A percentile compares a stretch with the other conserved stretches of the same genome.
Conservation (phyloP, 2,329 filamentous ascomycete genomes). For the Fusarium kyushuense region DNA sequence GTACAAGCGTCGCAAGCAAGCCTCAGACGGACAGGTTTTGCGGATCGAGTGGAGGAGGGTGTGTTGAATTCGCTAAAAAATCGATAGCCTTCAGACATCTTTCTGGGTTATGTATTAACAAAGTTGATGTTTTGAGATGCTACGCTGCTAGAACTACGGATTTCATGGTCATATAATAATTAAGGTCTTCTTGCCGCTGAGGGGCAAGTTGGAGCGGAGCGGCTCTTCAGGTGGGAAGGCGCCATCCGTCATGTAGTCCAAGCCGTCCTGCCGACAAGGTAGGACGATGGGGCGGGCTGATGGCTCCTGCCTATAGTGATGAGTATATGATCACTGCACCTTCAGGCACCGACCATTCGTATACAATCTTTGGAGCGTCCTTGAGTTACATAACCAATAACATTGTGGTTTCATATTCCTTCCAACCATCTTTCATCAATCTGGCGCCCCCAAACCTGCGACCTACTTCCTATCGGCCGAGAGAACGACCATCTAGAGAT, state of each 20-base stretch:
- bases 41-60: conserved; percentile 2
- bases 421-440: too few relatives aligned
- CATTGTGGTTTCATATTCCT: too few relatives aligned
- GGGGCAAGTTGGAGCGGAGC: conserved; percentile 5
- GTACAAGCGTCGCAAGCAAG: conserved; percentile 38
- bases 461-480: background rate
- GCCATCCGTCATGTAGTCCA: conserved; percentile 6
- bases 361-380: too few relatives aligned
- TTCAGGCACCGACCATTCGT: background rate
- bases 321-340: background rate
- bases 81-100: conserved; percentile 21
- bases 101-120: background rate
- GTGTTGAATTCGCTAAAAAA: background rate
- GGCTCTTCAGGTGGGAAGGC: conserved; percentile 8
- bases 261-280: conserved; percentile 26
- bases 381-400: too few relatives aligned
- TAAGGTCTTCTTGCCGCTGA: background rate
- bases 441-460: too few relatives aligned
- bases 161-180: conserved; percentile 16
- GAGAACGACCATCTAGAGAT: too few relatives aligned
- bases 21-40: conserved; percentile 28
- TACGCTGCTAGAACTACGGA: background rate
- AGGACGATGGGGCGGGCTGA: conserved; percentile 24
- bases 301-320: background rate
- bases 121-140: background rate